Evolutionary conservation across 2,329 filamentous ascomycete species (phyloP), one percentile per base, ranked within the genome.

Genomic region (Hypoxylon sp.): DNA sequence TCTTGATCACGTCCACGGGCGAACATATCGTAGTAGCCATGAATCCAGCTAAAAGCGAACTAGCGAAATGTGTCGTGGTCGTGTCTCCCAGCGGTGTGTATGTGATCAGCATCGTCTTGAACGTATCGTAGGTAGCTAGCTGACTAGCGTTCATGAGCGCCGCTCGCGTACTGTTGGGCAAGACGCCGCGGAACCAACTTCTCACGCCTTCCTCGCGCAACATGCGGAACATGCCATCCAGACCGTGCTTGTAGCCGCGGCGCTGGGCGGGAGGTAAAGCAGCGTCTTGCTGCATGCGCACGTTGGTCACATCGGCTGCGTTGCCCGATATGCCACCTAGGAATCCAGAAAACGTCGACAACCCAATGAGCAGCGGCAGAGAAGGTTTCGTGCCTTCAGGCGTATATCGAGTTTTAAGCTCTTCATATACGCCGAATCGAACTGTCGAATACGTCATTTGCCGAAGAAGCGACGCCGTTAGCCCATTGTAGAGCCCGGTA

Each of bases 361-460:
- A 92, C 71, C 87, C 92, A 70, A 97, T 86, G 9, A 99, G 90
- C n/a, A 88, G 85, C 10, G 89, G 84, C 74, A 97, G 90, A 1
- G 91, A 89, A 2, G 94, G 91, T 57, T 83, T 81, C 45, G 76
- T 46, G 71, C 81, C 80, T 25, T 77, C 73, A 36, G 75, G 74
- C 38, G 88, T 87, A 76, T 91, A 85, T 56, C 86, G 87, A 23
- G 87, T 83, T 82, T 99, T 99, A 65, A 98, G 85, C 73, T 97
- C 90, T 82, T 98, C 96, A 84, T 99, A 99, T 71, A 98, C 90
- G 71, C 94, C 96, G 82, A 99, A 99, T 52, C 96, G 93, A 38
- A 94, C 96, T 55, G 96, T 99, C 65, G 92, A 96, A 84, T 99
- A 99, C 65, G 96, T 98, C 73, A 94, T 87, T 83, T 98, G 96